phyloP scores from a whole-genome alignment of 2,329 filamentous ascomycete genomes.

The Colletotrichum lentis region DNA sequence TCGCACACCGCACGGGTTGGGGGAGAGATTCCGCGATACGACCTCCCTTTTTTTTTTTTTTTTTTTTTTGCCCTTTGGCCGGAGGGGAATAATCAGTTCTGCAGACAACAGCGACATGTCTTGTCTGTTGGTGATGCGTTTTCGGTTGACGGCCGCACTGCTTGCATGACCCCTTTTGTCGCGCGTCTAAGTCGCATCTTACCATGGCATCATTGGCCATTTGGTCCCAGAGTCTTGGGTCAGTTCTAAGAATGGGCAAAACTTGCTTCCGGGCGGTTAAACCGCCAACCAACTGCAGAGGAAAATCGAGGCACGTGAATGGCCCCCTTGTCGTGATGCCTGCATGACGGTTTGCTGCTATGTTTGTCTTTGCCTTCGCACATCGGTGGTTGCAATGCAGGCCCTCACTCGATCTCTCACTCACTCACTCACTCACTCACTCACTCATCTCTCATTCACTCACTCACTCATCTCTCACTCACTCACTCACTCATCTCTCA shows the following conservation, averaged over 20 bases:
- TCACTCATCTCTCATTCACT: too few species aligned
- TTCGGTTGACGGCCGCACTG: neutral
- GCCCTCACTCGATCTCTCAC: too few species aligned
- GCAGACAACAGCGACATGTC: neutral
- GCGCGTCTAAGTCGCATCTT: neutral
- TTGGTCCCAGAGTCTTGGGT: neutral
- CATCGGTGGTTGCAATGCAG: too few species aligned
- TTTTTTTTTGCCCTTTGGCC: too few species aligned
- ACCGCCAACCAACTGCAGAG: too few species aligned
- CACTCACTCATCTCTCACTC: too few species aligned
- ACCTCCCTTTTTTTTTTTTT: too few species aligned
- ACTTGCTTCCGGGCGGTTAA: too few species aligned
- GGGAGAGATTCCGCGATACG: neutral
- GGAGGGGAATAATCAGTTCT: too few species aligned
- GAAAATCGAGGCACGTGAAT: neutral
- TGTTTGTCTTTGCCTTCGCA: too few species aligned
- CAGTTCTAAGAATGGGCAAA: neutral
- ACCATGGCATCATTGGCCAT: neutral
- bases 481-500: too few species aligned
- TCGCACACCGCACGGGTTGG: neutral
- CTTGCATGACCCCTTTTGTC: neutral
- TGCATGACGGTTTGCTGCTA: neutral
- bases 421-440: too few species aligned
- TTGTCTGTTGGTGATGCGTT: neutral
- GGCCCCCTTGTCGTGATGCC: neutral